These are phyloP conservation scores for Neoconidiobolus thromboides DNA, from an alignment of 371 early-diverging fungal genomes.

Conservation along the genomic window DNA sequence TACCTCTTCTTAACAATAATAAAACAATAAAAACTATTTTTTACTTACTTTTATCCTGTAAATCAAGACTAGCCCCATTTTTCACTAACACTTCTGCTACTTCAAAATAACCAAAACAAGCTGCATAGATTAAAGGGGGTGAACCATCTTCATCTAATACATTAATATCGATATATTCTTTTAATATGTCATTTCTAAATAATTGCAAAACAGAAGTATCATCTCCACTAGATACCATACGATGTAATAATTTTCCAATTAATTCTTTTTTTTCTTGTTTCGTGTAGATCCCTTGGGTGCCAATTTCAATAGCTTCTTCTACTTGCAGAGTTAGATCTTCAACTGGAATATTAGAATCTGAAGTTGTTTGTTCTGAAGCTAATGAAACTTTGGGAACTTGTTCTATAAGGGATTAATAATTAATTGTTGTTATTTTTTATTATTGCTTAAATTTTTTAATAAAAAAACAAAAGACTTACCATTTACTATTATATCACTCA, in stretches of 20 bases:
- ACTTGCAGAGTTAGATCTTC: neutral
- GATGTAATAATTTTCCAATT: slow-evolving; percentile 27
- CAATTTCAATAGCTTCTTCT: slow-evolving; percentile 5
- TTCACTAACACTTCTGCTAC: slow-evolving; percentile 40
- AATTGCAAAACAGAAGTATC: slow-evolving; percentile 19
- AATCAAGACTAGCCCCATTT: slow-evolving; percentile 55
- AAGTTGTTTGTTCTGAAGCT: no score
- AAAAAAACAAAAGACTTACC: no score
- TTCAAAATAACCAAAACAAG: slow-evolving; percentile 66
- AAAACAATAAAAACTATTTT: neutral
- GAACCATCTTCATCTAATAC: slow-evolving; percentile 66
- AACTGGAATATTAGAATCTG: no score
- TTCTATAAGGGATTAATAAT: no score
- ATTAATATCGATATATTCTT: slow-evolving; percentile 50
- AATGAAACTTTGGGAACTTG: no score
- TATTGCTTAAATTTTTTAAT: no score
- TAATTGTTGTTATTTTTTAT: no score
- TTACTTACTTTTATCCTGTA: slow-evolving; percentile 50
- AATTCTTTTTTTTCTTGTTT: slow-evolving; percentile 23
- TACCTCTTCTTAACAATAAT: neutral
- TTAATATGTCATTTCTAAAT: slow-evolving; percentile 25
- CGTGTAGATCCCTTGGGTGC: slow-evolving; percentile 7
- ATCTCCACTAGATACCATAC: slow-evolving; percentile 37
- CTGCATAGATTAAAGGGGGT: slow-evolving; percentile 64
- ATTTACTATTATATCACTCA: no score